These are phyloP conservation scores for Sapria himalayana DNA, from an alignment of 345 rosid genomes.

Conservation along the genomic window DNA sequence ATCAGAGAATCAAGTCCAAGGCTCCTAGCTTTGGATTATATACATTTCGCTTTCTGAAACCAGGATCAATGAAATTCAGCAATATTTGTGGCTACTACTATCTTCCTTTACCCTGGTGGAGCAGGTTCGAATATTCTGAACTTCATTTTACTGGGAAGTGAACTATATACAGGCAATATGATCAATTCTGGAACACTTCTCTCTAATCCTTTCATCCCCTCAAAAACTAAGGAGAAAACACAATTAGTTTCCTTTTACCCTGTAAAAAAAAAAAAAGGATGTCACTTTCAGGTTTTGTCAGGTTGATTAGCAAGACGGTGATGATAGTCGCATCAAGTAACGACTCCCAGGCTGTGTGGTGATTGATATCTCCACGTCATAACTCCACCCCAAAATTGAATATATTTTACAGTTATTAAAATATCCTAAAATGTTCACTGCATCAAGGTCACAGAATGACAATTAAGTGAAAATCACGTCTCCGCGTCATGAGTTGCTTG, in stretches of 20 bases:
- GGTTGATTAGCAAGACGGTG: slow-evolving; percentile 1
- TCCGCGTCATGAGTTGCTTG: not conserved
- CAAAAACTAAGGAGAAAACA: not conserved
- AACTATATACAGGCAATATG: not conserved
- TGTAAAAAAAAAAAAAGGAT: not conserved
- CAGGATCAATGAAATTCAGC: not conserved
- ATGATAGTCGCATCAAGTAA: not conserved
- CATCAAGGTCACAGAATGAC: no score
- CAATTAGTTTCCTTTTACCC: not conserved
- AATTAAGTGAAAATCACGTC: not conserved
- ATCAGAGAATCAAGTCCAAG: not conserved
- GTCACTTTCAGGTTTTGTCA: slow-evolving; percentile 1
- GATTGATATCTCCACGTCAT: no score
- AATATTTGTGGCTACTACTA: slow-evolving; percentile 1
- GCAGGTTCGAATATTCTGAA: not conserved
- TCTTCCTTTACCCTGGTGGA: not conserved
- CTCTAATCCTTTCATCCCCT: not conserved
- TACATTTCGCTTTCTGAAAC: not conserved
- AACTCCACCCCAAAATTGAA: no score
- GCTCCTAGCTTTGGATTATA: slow-evolving; percentile 3
- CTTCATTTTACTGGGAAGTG: slow-evolving; percentile 1
- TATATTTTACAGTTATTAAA: no score
- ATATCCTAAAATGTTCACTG: no score
- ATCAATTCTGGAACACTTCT: slow-evolving; percentile 1
- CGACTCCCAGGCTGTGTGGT: no score